Conservation (phyloP, 2,329 filamentous ascomycete genomes). For the Boeremia exigua region DNA sequence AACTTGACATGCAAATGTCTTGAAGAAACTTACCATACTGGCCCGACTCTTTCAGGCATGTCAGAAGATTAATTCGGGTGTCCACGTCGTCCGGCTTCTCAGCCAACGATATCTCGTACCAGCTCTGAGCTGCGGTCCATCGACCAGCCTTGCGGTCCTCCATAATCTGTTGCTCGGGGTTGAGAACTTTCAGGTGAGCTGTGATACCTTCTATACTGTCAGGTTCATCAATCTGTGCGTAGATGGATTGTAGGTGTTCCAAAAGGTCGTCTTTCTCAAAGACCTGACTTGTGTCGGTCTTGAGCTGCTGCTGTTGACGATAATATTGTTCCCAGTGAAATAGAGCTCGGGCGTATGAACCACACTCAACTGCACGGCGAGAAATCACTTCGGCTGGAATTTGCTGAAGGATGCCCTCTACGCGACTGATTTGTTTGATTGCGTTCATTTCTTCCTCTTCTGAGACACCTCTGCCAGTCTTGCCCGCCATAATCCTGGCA, state of each 20-base stretch:
- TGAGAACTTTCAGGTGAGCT: conserved; percentile 81
- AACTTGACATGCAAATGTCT: conserved; percentile 20
- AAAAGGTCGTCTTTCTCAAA: conserved; percentile 67
- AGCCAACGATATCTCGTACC: conserved; percentile 91
- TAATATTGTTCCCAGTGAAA: conserved; percentile 96
- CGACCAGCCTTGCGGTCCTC: conserved; percentile 91
- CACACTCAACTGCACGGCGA: conserved; percentile 87
- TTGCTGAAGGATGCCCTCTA: conserved; percentile 74
- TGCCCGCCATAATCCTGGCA: conserved; percentile 49
- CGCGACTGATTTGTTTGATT: conserved; percentile 64
- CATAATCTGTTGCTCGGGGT: conserved; percentile 90
- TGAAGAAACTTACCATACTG: conserved; percentile 73
- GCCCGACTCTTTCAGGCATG: conserved; percentile 91
- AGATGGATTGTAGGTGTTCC: conserved; percentile 86
- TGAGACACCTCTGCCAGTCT: conserved; percentile 51
- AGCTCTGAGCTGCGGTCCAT: conserved; percentile 94
- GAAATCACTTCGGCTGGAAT: conserved; percentile 78
- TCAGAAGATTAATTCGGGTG: conserved; percentile 81
- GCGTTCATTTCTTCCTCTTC: conserved; percentile 60
- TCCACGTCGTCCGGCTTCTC: conserved; percentile 78
- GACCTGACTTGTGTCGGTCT: conserved; percentile 56
- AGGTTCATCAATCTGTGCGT: conserved; percentile 96
- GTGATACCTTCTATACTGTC: conserved; percentile 96
- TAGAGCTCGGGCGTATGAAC: conserved; percentile 87
- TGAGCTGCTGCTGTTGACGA: conserved; percentile 58